Evolutionary conservation across 352 stramenopile species (phyloP), one percentile per base, ranked within the genome.

Genomic region (Pythium plurisporium): DNA sequence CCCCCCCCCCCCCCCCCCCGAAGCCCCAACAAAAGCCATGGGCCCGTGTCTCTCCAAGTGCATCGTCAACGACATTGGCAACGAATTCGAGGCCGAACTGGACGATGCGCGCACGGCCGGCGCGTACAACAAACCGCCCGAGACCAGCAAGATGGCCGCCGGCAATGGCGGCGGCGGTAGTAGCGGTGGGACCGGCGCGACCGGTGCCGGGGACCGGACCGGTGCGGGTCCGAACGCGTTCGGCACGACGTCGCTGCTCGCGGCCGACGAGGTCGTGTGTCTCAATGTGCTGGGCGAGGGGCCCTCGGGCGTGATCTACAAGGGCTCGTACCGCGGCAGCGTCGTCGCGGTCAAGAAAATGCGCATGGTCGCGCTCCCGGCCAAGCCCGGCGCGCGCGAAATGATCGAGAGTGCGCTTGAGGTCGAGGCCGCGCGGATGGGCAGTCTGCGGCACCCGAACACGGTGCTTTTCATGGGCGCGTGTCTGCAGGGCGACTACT

Each of bases 401-500:
- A 73, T 79, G 34, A 86, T 95, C 30, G 82, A 92, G 64, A 89
- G 81, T 69, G 78, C 87, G 53, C 74, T 95, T n/a, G 74, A 92
- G 59, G 68, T 88, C 27, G 82, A 93, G 47, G 85, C 83, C 44
- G 80, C 81, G 30, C 77, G 85, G 44, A 95, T 95, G 82, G 84
- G 85, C 47, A 77, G 81, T 42, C 82, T 99, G 63, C 77, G 96
- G n/a, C 97, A 99, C 74, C 97, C 97, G 3, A 99, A 99, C 74
- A 98, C 98, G 23, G 97, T 98, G 61, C 77, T 99, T 20, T 99
- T 98, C 70, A 98, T 99, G 91, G 96, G 96, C 37, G 96, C 96
- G 31, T 99, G 95, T 72, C 78, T 98, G 14, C 81, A 96, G 55
- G 89, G 95, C 51, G 92, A 96, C 38, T 97, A 98, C 67, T 92